Conservation (phyloP, 106 monocot genomes). For the Phalaenopsis equestris region DNA sequence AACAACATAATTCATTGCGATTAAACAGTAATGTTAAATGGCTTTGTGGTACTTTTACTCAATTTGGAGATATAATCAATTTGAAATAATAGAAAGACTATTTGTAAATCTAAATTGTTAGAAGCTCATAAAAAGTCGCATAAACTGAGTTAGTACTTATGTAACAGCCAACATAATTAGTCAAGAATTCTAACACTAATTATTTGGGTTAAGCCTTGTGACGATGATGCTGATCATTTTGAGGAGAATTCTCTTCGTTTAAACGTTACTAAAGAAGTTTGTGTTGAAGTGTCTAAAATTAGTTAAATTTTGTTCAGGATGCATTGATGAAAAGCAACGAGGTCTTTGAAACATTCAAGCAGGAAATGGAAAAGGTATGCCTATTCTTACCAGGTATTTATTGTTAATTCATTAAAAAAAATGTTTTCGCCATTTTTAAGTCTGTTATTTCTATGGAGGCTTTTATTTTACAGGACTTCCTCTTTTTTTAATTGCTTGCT, state of each 20-base stretch:
- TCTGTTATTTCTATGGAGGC: neutral
- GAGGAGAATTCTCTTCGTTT: neutral
- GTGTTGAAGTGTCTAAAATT: neutral
- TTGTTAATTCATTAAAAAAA: neutral
- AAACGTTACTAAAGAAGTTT: neutral
- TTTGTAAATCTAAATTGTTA: neutral
- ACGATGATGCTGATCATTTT: neutral
- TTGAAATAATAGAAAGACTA: neutral
- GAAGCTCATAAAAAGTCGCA: neutral
- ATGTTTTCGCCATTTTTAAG: neutral
- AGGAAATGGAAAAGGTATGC: conserved; percentile 93
- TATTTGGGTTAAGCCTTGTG: neutral
- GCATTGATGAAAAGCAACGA: conserved; percentile 87
- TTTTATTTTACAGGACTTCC: neutral
- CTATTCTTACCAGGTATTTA: neutral
- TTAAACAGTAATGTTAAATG: neutral
- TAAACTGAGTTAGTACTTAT: neutral
- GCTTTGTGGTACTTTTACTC: neutral
- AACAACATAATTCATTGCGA: neutral
- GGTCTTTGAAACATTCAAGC: conserved; percentile 92
- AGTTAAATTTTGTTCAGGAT: conserved; percentile 47
- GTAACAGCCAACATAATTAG: neutral
- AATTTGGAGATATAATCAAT: neutral
- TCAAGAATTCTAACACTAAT: neutral
- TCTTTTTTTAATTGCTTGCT: neutral